Conservation (phyloP, 2,329 filamentous ascomycete species). For the Pseudogymnoascus verrucosus region DNA sequence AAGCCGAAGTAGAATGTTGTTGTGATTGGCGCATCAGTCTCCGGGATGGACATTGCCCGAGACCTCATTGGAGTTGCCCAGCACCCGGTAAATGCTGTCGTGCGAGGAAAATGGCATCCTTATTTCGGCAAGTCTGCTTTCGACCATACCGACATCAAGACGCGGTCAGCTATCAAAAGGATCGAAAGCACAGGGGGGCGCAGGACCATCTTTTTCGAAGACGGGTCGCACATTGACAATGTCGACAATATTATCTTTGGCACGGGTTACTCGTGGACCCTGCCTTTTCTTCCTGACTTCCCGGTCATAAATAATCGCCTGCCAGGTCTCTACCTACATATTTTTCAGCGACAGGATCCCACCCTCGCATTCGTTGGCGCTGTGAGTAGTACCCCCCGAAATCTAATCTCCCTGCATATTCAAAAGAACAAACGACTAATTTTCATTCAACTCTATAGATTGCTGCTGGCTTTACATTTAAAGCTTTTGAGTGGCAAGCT, state of each 20-base stretch:
- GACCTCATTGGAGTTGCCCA: slow-evolving; percentile 40
- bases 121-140: slow-evolving; percentile 55
- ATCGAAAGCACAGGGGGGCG: slow-evolving; percentile 29
- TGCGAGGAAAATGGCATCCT: slow-evolving; percentile 41
- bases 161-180: slow-evolving; percentile 40
- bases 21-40: slow-evolving; percentile 57
- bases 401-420: neutral
- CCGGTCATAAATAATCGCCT: slow-evolving; percentile 43
- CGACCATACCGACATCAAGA: slow-evolving; percentile 44
- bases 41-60: slow-evolving; percentile 53
- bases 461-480: slow-evolving; percentile 53
- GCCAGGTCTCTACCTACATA: slow-evolving; percentile 48
- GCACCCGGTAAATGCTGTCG: slow-evolving; percentile 44
- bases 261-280: slow-evolving; percentile 57
- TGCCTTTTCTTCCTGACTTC: slow-evolving; percentile 51
- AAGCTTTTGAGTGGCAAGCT: slow-evolving; percentile 62
- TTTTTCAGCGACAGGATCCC: slow-evolving; percentile 47
- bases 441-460: slow-evolving; percentile 17
- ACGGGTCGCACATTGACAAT: slow-evolving; percentile 42
- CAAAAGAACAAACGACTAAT: neutral
- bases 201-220: slow-evolving; percentile 46
- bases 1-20: slow-evolving; percentile 33
- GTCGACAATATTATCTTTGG: slow-evolving; percentile 59
- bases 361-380: slow-evolving; percentile 52
- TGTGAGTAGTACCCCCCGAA: slow-evolving; percentile 24